These are phyloP conservation scores for Pseudogymnoascus sp. DNA, from an alignment of 2,329 filamentous ascomycete genomes.

Conservation along the genomic window DNA sequence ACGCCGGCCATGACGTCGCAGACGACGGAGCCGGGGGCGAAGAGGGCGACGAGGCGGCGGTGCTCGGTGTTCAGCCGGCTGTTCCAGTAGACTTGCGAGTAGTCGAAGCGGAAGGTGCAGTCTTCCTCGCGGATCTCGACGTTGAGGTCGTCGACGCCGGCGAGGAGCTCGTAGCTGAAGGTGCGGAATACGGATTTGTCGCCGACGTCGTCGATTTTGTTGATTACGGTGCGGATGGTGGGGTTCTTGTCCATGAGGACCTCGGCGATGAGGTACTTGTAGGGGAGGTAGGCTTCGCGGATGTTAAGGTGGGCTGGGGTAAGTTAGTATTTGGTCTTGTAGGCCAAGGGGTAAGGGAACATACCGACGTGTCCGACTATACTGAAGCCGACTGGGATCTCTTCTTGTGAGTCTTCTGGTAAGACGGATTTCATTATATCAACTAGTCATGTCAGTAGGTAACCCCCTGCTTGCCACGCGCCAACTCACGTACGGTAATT, in stretches of 20 bases:
- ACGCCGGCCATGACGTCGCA: slow-evolving; percentile 98
- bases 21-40: slow-evolving; percentile 78
- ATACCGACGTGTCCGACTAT: slow-evolving; percentile 78
- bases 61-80: slow-evolving; percentile 86
- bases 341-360: slow-evolving; percentile 23
- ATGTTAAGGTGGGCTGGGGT: slow-evolving; percentile 78
- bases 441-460: slow-evolving; percentile 38
- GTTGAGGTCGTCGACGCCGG: slow-evolving; percentile 72
- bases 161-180: slow-evolving; percentile 85
- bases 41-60: slow-evolving; percentile 66
- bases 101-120: slow-evolving; percentile 89
- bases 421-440: slow-evolving; percentile 80
- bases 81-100: slow-evolving; percentile 97
- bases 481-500: slow-evolving; percentile 56
- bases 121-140: slow-evolving; percentile 76
- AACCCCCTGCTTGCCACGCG: slow-evolving; percentile 9
- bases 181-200: slow-evolving; percentile 80
- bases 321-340: slow-evolving; percentile 17
- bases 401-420: slow-evolving; percentile 70
- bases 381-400: slow-evolving; percentile 80
- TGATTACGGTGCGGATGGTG: slow-evolving; percentile 79
- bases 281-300: slow-evolving; percentile 71
- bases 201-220: slow-evolving; percentile 88
- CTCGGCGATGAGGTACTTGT: slow-evolving; percentile 78
- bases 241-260: slow-evolving; percentile 88